A percentile compares a stretch with the other conserved stretches of the same genome.
These are phyloP conservation scores for Ganoderma leucocontextum DNA, from an alignment of 1,284 basidiomycete genomes.

Conservation along the genomic window DNA sequence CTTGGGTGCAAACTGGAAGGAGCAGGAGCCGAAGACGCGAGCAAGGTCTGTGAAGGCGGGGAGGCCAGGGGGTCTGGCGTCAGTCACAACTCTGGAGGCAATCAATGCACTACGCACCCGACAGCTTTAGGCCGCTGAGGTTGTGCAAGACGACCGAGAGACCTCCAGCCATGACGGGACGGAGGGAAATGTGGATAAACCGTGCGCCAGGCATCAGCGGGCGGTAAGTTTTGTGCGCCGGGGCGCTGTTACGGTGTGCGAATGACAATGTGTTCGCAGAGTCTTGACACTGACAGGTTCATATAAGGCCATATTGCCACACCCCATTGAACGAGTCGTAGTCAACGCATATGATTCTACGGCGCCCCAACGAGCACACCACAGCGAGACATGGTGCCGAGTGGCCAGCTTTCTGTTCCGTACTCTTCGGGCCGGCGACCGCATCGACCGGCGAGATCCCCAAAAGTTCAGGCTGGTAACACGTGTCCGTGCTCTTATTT, in stretches of 20 bases:
- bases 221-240: neutral
- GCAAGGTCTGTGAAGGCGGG: slow-evolving; percentile 79
- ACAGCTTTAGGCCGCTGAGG: slow-evolving; percentile 4
- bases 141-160: slow-evolving; percentile 10
- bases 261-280: neutral
- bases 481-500: too few species aligned
- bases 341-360: neutral
- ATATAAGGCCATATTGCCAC: neutral
- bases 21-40: slow-evolving; percentile 76
- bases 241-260: neutral
- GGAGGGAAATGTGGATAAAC: neutral
- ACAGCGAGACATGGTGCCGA: neutral
- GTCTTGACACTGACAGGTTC: neutral
- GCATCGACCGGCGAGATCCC: slow-evolving; percentile 1
- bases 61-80: slow-evolving; percentile 71
- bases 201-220: neutral
- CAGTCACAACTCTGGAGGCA: slow-evolving; percentile 54
- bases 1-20: slow-evolving; percentile 25
- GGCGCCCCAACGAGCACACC: neutral
- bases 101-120: slow-evolving; percentile 14
- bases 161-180: slow-evolving; percentile 13
- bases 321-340: neutral
- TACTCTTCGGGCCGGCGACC: neutral
- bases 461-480: neutral
- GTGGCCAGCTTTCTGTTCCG: neutral